Evolutionary conservation across 441 rosid genomes (phyloP).

Genomic region (Populus hybrid): DNA sequence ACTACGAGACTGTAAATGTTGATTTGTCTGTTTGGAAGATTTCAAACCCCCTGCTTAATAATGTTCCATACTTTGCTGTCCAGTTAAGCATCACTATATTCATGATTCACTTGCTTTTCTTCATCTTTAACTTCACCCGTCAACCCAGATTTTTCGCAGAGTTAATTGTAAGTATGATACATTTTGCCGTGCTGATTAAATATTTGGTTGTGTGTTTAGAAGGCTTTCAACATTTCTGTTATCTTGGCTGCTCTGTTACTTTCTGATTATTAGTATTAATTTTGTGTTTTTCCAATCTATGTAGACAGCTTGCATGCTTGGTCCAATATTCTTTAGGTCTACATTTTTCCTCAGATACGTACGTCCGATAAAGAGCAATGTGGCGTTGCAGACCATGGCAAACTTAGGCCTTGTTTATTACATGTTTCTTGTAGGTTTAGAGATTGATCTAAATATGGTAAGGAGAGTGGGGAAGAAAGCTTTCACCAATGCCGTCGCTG

Average conservation of each 20-base stretch:
- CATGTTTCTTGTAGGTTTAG: slow-evolving; percentile 59
- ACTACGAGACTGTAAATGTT: background rate
- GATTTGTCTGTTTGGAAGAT: background rate
- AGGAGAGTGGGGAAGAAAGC: slow-evolving; percentile 33
- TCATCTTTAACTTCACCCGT: background rate
- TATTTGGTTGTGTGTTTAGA: too few species aligned
- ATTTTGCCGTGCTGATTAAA: too few species aligned
- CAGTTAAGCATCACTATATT: background rate
- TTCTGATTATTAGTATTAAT: too few species aligned
- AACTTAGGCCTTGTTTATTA: slow-evolving; percentile 50
- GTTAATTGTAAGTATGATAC: background rate
- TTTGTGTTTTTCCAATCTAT: too few species aligned
- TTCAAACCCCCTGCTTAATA: background rate
- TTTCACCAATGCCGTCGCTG: slow-evolving; percentile 33
- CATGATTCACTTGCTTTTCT: background rate
- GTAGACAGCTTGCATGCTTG: too few species aligned
- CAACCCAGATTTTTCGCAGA: slow-evolving; percentile 2
- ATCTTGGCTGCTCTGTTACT: too few species aligned
- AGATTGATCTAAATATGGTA: slow-evolving; percentile 44
- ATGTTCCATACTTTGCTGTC: background rate
- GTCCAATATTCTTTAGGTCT: too few species aligned
- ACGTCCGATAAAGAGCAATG: too few species aligned
- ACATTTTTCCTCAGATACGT: too few species aligned
- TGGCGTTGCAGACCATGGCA: slow-evolving; percentile 51
- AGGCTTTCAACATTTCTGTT: too few species aligned